Percentiles rank a stretch among this genome's conserved stretches.
These are phyloP conservation scores for Thelephora aurantiotincta DNA, from an alignment of 768 basidiomycete genomes.

Conservation along the genomic window DNA sequence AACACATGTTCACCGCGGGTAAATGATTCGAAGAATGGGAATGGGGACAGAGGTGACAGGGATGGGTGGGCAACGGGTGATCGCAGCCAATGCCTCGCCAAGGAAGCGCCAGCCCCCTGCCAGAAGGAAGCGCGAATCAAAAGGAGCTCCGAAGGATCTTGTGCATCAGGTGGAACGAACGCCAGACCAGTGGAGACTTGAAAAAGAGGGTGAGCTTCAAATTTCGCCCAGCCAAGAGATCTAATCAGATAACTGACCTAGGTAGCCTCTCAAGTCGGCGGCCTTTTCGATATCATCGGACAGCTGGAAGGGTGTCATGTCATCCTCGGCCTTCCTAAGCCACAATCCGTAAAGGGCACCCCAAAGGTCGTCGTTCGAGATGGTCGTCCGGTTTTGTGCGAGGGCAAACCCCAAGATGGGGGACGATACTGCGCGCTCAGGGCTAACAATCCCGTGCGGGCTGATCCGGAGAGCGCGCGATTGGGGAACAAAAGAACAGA, in stretches of 20 bases:
- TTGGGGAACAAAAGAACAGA: too few species aligned
- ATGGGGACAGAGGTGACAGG: constrained; percentile 8
- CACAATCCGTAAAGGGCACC: constrained; percentile 27
- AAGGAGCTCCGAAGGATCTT: constrained; percentile 17
- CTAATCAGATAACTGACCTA: constrained; percentile 7
- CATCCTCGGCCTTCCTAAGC: constrained; percentile 22
- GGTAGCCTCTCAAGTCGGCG: constrained; percentile 21
- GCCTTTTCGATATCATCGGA: constrained; percentile 15
- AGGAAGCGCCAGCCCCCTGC: constrained; percentile 32
- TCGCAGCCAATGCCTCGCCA: constrained; percentile 19
- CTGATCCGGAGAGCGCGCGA: too few species aligned
- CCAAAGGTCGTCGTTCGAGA: constrained; percentile 24
- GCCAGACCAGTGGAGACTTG: constrained; percentile 13
- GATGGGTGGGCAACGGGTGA: constrained; percentile 15
- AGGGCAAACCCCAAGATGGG: too few species aligned
- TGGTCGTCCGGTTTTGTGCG: background rate
- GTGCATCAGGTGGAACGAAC: constrained; percentile 1
- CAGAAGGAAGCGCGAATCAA: constrained; percentile 31
- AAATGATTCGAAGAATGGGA: constrained; percentile 26
- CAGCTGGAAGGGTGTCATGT: constrained; percentile 26
- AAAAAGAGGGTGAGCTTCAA: constrained; percentile 4
- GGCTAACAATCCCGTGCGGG: too few species aligned
- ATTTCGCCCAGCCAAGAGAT: too few species aligned
- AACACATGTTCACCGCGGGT: constrained; percentile 33
- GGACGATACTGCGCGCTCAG: too few species aligned